A percentile compares a stretch with the other conserved stretches of the same genome.
These are phyloP conservation scores for Podospora bellae-mahoneyi DNA, from an alignment of 495 filamentous ascomycete genomes.

Conservation along the genomic window DNA sequence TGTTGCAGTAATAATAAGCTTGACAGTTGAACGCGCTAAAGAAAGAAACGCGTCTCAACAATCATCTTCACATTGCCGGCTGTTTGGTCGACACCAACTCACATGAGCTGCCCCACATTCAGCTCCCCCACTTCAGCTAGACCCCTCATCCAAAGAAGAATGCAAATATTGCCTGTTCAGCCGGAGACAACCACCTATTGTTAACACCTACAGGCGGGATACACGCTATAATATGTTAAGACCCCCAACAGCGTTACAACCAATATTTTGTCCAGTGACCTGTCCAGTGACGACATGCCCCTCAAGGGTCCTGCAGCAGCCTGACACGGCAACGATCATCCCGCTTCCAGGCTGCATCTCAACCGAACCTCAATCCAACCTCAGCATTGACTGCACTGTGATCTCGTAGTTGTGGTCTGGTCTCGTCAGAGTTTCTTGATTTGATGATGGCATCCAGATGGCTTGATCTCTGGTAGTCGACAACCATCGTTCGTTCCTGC, in stretches of 20 bases:
- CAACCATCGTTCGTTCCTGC: background rate
- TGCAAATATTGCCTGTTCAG: background rate
- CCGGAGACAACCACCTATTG: background rate
- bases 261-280: background rate
- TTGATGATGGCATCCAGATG: background rate
- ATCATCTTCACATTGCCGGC: background rate
- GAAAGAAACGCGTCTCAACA: background rate
- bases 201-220: background rate
- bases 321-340: slow-evolving; percentile 7
- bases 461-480: background rate
- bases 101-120: slow-evolving; percentile 1
- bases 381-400: background rate
- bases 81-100: background rate
- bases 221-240: background rate
- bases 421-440: background rate
- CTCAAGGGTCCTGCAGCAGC: background rate
- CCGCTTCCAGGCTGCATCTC: background rate
- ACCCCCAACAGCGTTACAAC: background rate
- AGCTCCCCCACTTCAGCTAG: too few species aligned
- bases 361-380: background rate
- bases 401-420: background rate
- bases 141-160: background rate
- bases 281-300: slow-evolving; percentile 8
- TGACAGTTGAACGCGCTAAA: background rate
- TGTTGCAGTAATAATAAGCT: background rate